Evolutionary conservation across 1,139 yeast genomes (phyloP).

Genomic region (Oligophagozyma castellii): DNA sequence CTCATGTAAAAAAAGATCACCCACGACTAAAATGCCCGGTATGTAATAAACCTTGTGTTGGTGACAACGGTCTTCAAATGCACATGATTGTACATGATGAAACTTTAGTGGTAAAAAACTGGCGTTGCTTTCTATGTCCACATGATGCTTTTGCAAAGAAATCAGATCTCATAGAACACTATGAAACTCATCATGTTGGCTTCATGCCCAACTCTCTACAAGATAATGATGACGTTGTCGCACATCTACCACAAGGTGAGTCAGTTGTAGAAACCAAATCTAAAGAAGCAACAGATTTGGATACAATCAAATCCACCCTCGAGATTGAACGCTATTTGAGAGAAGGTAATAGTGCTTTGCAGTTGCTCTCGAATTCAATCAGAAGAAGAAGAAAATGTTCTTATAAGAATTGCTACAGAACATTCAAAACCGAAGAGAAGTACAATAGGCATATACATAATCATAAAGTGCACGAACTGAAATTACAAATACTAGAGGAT

Average conservation of each 20-base stretch:
- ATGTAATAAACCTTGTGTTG: conserved; percentile 68
- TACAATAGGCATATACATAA: conserved; percentile 22
- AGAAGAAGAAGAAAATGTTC: conserved; percentile 23
- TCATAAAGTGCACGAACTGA: conserved; percentile 23
- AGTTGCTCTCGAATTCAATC: conserved; percentile 18
- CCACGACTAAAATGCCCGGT: conserved; percentile 51
- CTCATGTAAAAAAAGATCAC: conserved; percentile 61
- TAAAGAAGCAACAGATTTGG: conserved; percentile 1
- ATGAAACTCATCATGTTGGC: conserved; percentile 26
- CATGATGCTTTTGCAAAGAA: conserved; percentile 29
- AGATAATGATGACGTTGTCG: conserved; percentile 2
- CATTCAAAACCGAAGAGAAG: conserved; percentile 23
- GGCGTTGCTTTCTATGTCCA: conserved; percentile 48
- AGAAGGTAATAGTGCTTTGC: conserved; percentile 13
- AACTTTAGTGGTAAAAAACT: conserved; percentile 32
- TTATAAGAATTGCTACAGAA: conserved; percentile 21
- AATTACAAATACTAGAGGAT: conserved; percentile 17
- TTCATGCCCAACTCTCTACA: conserved; percentile 10
- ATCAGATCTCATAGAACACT: conserved; percentile 32
- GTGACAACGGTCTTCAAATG: conserved; percentile 51
- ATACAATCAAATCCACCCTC: conserved; percentile 7
- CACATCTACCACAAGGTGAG: too few species aligned
- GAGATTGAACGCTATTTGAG: conserved; percentile 9
- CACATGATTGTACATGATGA: conserved; percentile 56
- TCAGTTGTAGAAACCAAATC: not conserved